Evolutionary conservation across 495 filamentous ascomycete species (phyloP).

Genomic region (Astrothelium macrocarpum): DNA sequence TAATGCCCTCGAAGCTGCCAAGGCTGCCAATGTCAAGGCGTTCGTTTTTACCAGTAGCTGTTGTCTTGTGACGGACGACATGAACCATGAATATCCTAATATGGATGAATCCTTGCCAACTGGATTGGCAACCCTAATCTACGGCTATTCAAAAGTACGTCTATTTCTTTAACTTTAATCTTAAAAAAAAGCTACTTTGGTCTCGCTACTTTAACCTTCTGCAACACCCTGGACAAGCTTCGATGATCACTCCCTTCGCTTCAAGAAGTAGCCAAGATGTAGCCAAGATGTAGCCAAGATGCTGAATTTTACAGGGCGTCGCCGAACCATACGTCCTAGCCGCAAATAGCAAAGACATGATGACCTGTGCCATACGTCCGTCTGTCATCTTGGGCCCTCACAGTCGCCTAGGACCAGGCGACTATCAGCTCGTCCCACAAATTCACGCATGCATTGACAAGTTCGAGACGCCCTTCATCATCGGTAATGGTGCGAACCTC

Average conservation of each 20-base stretch:
- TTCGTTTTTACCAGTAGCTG: slow-evolving; percentile 45
- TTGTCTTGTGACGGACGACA: slow-evolving; percentile 47
- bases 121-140: slow-evolving; percentile 41
- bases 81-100: slow-evolving; percentile 42
- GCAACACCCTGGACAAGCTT: too few relatives aligned
- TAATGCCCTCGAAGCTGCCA: slow-evolving; percentile 33
- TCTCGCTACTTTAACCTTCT: too few relatives aligned
- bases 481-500: slow-evolving; percentile 48
- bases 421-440: slow-evolving; percentile 43
- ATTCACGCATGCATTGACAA: slow-evolving; percentile 49
- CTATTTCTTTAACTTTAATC: slow-evolving; percentile 4
- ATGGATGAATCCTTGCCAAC: slow-evolving; percentile 46
- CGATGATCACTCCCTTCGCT: neutral
- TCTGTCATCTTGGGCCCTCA: slow-evolving; percentile 44
- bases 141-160: slow-evolving; percentile 50
- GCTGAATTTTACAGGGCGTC: slow-evolving; percentile 31
- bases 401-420: slow-evolving; percentile 31
- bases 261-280: neutral
- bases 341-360: slow-evolving; percentile 37
- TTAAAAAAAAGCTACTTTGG: neutral
- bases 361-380: slow-evolving; percentile 48
- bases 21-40: slow-evolving; percentile 27
- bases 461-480: slow-evolving; percentile 45
- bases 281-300: neutral
- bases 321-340: slow-evolving; percentile 49